A percentile compares a stretch with the other conserved stretches of the same genome.
Evolutionary conservation across 257 asterid species (phyloP).

Genomic region (Primulina eburnea): DNA sequence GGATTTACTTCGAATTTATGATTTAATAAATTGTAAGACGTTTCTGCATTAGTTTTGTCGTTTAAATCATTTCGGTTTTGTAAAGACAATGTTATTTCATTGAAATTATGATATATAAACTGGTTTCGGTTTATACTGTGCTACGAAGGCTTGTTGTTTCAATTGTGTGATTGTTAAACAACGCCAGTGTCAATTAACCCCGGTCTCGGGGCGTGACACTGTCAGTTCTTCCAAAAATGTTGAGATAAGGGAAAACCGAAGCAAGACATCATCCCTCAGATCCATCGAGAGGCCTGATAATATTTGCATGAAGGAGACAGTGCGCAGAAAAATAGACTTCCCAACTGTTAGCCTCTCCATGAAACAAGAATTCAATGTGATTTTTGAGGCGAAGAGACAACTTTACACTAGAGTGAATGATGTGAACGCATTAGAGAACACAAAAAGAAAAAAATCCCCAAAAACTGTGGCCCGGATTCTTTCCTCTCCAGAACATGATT

Average conservation of each 20-base stretch:
- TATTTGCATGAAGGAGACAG: constrained; percentile 22
- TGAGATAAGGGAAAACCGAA: constrained; percentile 25
- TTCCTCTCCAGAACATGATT: constrained; percentile 51
- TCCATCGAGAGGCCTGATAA: constrained; percentile 25
- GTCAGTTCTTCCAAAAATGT: constrained; percentile 22
- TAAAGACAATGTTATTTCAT: no score
- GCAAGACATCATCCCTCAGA: constrained; percentile 14
- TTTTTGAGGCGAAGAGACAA: constrained; percentile 75
- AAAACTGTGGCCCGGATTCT: constrained; percentile 58
- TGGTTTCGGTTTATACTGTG: no score
- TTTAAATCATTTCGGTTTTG: no score
- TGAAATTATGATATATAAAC: no score
- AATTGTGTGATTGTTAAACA: no score
- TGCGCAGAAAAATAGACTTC: constrained; percentile 30
- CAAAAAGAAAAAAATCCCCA: constrained; percentile 30
- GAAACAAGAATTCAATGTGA: constrained; percentile 44
- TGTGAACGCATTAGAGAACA: constrained; percentile 24
- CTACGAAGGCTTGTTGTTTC: no score
- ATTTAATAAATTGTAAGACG: no score
- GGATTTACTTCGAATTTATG: no score
- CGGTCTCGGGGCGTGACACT: no score
- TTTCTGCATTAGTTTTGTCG: no score
- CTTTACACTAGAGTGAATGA: constrained; percentile 55
- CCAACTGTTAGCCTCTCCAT: constrained; percentile 30
- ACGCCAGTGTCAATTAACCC: no score